Evolutionary conservation across 192 early-diverging fungal species (phyloP).

Genomic region (Entophlyctis luteolus): DNA sequence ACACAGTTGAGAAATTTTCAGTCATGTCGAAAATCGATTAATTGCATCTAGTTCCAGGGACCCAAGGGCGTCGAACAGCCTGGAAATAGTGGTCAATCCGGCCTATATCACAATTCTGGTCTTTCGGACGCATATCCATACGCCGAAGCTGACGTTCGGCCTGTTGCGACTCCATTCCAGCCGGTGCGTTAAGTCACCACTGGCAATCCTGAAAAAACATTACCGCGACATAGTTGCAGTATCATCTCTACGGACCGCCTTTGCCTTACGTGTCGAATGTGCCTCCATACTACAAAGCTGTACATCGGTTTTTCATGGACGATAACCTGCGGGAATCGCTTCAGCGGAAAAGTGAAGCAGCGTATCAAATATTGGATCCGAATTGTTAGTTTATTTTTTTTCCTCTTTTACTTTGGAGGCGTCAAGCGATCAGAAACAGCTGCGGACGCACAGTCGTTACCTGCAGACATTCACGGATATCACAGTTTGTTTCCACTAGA

Average conservation of each 20-base stretch:
- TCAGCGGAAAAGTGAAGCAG: slow-evolving; percentile 63
- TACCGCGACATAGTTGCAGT: slow-evolving; percentile 57
- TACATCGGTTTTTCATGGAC: slow-evolving; percentile 80
- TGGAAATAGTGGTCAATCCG: too few relatives aligned
- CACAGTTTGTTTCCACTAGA: slow-evolving; percentile 58
- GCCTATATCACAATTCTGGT: too few relatives aligned
- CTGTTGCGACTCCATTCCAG: too few relatives aligned
- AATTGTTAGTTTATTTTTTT: slow-evolving; percentile 28
- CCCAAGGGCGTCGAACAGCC: too few relatives aligned
- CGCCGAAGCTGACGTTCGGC: too few relatives aligned
- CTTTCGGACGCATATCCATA: too few relatives aligned
- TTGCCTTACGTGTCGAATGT: slow-evolving; percentile 68
- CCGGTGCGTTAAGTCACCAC: too few relatives aligned
- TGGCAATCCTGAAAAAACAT: too few relatives aligned
- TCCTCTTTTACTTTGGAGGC: neutral
- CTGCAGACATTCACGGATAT: slow-evolving; percentile 79
- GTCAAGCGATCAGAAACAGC: slow-evolving; percentile 11
- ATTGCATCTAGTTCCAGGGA: too few relatives aligned
- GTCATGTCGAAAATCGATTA: neutral
- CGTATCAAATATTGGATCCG: slow-evolving; percentile 38
- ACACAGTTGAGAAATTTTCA: slow-evolving; percentile 9
- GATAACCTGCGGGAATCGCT: slow-evolving; percentile 80
- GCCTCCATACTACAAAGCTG: slow-evolving; percentile 69
- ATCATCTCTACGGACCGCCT: slow-evolving; percentile 74
- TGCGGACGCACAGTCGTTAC: slow-evolving; percentile 42